Base-by-base conservation (phyloP, 176 grass and related monocot genomes). In the Coix lacrymajobi region DNA sequence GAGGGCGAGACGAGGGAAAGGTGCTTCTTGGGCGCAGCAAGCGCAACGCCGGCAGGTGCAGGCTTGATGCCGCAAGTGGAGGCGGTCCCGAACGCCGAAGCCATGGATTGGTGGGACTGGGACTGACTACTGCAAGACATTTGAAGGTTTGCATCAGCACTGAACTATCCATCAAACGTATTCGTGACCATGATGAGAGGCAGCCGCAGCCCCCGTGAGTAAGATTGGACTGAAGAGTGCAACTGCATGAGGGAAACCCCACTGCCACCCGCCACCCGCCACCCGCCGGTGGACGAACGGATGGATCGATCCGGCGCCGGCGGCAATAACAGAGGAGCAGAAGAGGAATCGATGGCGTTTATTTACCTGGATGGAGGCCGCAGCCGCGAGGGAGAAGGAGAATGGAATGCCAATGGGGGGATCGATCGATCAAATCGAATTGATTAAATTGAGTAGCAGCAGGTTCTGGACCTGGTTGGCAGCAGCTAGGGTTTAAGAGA, bases 41-140 rank as follows among this genome's bases (percentile, higher is more conserved):
- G 7, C 3, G 44, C 1, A 12, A 78, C 77, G 8, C 34, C 57
- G 3, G 73, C 3, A 11, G 78, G 44, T 12, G 66, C 41, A 0
- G 57, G 22, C 0, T 66, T 86, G 66, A 82, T 36, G 83, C 83
- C 58, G 3, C 54, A 66, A 7, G 81, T 61, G 0, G 87, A 79
- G 10, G 45, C 65, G n/a, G 10, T 29, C 10, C 88, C 43, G 0
- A 89, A 73, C 1, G 66, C 25, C 13, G 79, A 86, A 38, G 66
- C 73, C 88, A 90, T 90, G 9, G 5, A 60, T 60, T 25, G 56
- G 24, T 60, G 10, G 14, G 24, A n/a, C 8, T n/a, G n/a, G n/a
- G n/a, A n/a, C n/a, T 52, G 11, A 20, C 28, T 46, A 17, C 8
- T 45, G 28, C n/a, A 52, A 33, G 3, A 71, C 32, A 40, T 28